phyloP scores from a whole-genome alignment of 768 basidiomycete species.

The Psilocybe cubensis region DNA sequence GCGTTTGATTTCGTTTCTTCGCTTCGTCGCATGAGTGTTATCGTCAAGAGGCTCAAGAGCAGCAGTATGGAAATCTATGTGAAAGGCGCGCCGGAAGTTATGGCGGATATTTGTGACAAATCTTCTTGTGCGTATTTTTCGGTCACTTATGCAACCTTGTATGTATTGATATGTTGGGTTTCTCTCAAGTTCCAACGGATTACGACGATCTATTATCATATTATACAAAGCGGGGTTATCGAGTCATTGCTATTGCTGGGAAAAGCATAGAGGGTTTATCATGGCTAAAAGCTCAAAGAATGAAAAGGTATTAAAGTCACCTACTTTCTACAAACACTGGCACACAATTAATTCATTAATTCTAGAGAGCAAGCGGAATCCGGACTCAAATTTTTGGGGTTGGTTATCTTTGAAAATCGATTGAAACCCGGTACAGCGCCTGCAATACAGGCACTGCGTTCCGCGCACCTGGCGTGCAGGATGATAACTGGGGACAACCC shows the following conservation, averaged over 20 bases:
- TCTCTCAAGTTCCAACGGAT: slow-evolving; percentile 81
- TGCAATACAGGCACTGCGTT: slow-evolving; percentile 85
- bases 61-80: slow-evolving; percentile 97
- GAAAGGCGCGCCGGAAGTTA: slow-evolving; percentile 99
- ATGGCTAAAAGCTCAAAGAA: slow-evolving; percentile 96
- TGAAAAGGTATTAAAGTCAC: slow-evolving; percentile 75
- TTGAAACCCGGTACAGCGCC: slow-evolving; percentile 91
- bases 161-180: slow-evolving; percentile 3
- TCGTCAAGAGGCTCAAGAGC: slow-evolving; percentile 94
- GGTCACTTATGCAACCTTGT: background rate
- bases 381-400: slow-evolving; percentile 85
- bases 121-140: slow-evolving; percentile 75
- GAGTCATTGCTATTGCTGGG: slow-evolving; percentile 97
- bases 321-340: background rate
- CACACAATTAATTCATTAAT: slow-evolving; percentile 2
- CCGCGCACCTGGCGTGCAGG: slow-evolving; percentile 89
- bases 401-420: slow-evolving; percentile 98
- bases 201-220: slow-evolving; percentile 96
- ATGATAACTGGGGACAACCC: slow-evolving; percentile 99
- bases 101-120: slow-evolving; percentile 92
- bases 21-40: slow-evolving; percentile 94
- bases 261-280: slow-evolving; percentile 93
- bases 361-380: slow-evolving; percentile 92
- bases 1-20: slow-evolving; percentile 96
- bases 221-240: slow-evolving; percentile 95